phyloP scores from a whole-genome alignment of 169 alveolate species.

The Toxoplasma gondii region DNA sequence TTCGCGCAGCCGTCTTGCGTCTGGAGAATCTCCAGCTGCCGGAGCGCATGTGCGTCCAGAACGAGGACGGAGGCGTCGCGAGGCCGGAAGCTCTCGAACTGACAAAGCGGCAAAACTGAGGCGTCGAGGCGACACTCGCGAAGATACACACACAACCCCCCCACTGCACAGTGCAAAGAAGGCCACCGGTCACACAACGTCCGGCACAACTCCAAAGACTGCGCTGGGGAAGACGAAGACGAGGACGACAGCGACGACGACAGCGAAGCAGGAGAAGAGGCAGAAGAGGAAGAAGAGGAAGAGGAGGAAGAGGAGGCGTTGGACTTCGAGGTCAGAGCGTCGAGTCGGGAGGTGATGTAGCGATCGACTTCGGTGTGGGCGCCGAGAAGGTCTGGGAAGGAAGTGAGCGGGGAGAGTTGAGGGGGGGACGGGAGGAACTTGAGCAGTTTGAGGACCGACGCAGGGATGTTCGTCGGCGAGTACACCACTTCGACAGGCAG shows the following conservation, averaged over 20 bases:
- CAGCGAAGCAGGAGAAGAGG: too few species aligned
- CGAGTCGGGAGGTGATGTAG: not conserved
- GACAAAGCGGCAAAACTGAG: constrained; percentile 6
- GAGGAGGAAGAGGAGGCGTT: not conserved
- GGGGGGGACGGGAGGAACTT: constrained; percentile 47
- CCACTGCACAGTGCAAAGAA: constrained; percentile 44
- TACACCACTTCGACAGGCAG: constrained; percentile 57
- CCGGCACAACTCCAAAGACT: not conserved
- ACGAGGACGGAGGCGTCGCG: not conserved
- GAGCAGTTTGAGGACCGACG: constrained; percentile 38
- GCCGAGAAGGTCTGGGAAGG: constrained; percentile 29
- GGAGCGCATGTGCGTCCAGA: constrained; percentile 58
- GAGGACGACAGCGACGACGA: not conserved
- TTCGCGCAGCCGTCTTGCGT: constrained; percentile 60
- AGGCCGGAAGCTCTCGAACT: constrained; percentile 13
- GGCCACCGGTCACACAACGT: constrained; percentile 19
- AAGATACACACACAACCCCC: constrained; percentile 52
- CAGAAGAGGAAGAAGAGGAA: not conserved
- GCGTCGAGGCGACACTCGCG: constrained; percentile 29
- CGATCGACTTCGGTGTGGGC: constrained; percentile 33
- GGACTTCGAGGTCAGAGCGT: not conserved
- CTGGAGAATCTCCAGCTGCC: constrained; percentile 51
- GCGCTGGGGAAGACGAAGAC: not conserved
- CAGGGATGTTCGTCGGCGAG: constrained; percentile 30
- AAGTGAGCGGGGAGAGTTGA: constrained; percentile 42